phyloP scores from a whole-genome alignment of 1,284 basidiomycete species.

The Papiliotrema flavescens region DNA sequence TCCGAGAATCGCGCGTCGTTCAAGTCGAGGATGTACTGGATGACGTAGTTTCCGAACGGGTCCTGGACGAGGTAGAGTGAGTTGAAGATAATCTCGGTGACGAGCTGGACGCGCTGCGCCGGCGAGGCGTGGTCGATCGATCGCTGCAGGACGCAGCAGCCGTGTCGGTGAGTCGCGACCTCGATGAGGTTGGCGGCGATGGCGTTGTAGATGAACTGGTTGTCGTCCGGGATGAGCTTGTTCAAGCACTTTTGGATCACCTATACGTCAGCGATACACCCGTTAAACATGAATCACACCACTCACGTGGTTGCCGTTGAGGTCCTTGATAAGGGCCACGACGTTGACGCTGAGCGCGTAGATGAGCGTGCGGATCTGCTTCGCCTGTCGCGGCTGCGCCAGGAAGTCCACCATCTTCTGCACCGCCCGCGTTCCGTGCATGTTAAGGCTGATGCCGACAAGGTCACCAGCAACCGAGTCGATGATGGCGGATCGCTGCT shows the following conservation, averaged over 20 bases:
- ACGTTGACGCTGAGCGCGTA: constrained; percentile 95
- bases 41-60: constrained; percentile 66
- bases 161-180: constrained; percentile 98
- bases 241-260: constrained; percentile 97
- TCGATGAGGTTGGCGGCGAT: constrained; percentile 98
- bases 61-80: constrained; percentile 97
- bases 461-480: constrained; percentile 96
- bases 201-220: constrained; percentile 99
- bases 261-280: constrained; percentile 4
- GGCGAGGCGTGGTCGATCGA: constrained; percentile 93
- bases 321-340: constrained; percentile 98
- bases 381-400: constrained; percentile 79
- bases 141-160: constrained; percentile 96
- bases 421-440: constrained; percentile 99
- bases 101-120: constrained; percentile 89
- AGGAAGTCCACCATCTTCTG: constrained; percentile 99
- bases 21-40: constrained; percentile 90
- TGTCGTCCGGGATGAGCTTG: constrained; percentile 95
- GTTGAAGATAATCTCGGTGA: constrained; percentile 98
- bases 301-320: constrained; percentile 95
- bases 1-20: constrained; percentile 98
- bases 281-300: not conserved
- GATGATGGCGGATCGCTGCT: constrained; percentile 94
- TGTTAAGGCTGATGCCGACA: constrained; percentile 97
- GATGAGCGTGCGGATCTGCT: constrained; percentile 96